Base-by-base conservation (phyloP, 805 yeast genomes). In the Isabelozyma gotoi region DNA sequence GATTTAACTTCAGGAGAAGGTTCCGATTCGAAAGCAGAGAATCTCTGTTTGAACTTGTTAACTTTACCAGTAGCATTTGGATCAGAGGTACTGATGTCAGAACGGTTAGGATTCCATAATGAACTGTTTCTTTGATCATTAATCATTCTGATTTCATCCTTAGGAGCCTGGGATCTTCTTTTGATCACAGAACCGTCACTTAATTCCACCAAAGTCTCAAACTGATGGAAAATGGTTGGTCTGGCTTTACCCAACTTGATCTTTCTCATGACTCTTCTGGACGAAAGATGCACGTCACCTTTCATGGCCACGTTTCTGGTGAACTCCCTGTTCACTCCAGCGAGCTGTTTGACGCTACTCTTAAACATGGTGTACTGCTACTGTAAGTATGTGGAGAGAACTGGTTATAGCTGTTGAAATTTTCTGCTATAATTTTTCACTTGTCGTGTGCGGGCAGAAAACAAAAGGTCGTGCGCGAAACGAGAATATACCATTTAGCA, bases 111-210 rank as follows among this genome's bases (percentile, higher is more conserved):
- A 66, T 94, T 94, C 97, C 97, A 94, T 43, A 87, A 65, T 29
- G 90, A 81, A 56, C 81, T 82, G 57, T 87, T 88, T 67, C 96
- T 81, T 74, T 87, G 96, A 65, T 94, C 99, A 41, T 82, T 80
- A 53, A 94, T 80, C 80, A 89, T 81, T 62, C 94, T 76, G 56
- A 88, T 73, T 58, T 94, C 97, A 41, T 79, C 84, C 56, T 88
- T 86, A 8, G 99, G 99, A 46, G 82, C 88, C 51, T 87, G 96
- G 0, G 96, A 82, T 55, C 87, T 78, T 66, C 99, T 79, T 29
- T 71, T 73, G 27, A 90, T 74, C 2, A 96, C 96, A 21, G 97
- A 86, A 2, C 99, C 99, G 62, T 94, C 99, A 51, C 95, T 85
- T 45, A 91, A 76, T 66, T 92, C 96, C n/a, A 94, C 91, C 31